phyloP scores from a whole-genome alignment of 371 early-diverging fungal genomes.

The Choanephora cucurbitarum region DNA sequence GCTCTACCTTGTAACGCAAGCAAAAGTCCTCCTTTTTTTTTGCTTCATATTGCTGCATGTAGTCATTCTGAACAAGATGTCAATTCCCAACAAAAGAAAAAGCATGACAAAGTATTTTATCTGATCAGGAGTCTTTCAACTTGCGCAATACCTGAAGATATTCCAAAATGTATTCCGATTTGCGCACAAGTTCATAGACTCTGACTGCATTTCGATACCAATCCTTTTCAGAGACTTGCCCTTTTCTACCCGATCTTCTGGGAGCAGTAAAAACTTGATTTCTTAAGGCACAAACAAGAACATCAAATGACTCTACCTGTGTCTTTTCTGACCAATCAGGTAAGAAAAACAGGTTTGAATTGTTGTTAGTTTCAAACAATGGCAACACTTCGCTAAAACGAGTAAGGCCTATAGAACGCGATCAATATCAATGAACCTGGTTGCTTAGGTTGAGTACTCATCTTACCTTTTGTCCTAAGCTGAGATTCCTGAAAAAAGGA shows the following conservation, averaged over 20 bases:
- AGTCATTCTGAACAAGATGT: too few species aligned
- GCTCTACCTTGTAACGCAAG: too few species aligned
- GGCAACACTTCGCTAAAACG: conserved; percentile 30
- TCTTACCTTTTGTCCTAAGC: conserved; percentile 46
- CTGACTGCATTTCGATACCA: conserved; percentile 48
- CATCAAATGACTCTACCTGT: conserved; percentile 34
- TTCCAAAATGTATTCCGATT: conserved; percentile 44
- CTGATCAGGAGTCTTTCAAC: conserved; percentile 20
- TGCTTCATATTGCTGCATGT: too few species aligned
- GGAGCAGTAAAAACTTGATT: conserved; percentile 55
- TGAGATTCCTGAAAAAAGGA: conserved; percentile 40
- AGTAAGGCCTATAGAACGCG: conserved; percentile 29
- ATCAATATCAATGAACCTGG: neutral
- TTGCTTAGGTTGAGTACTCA: neutral
- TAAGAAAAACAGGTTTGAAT: conserved; percentile 35
- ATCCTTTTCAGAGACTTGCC: conserved; percentile 56
- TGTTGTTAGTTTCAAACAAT: conserved; percentile 13
- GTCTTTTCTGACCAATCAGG: conserved; percentile 9
- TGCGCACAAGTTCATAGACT: conserved; percentile 43
- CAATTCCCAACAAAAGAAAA: too few species aligned
- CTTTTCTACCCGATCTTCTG: conserved; percentile 44
- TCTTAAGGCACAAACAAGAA: conserved; percentile 36
- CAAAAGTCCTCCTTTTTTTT: too few species aligned
- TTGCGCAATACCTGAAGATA: conserved; percentile 29
- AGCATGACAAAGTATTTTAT: too few species aligned